Conservation (phyloP, 306 rosid genomes). For the Begonia fuchsioides region DNA sequence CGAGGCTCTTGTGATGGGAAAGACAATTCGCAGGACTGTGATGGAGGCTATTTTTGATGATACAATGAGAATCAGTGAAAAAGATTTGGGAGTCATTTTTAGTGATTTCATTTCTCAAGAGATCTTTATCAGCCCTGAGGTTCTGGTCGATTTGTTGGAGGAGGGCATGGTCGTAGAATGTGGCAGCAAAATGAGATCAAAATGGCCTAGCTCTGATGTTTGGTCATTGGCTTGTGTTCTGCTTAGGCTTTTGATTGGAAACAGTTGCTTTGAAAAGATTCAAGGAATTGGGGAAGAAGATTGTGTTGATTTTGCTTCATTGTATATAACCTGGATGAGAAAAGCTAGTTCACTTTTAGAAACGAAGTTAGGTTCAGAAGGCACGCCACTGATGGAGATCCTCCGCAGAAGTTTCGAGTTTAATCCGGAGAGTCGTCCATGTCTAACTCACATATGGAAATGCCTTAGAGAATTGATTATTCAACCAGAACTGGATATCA, state of each 20-base stretch:
- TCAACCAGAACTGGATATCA: slow-evolving; percentile 32
- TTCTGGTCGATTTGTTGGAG: slow-evolving; percentile 35
- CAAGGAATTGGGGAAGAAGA: slow-evolving; percentile 18
- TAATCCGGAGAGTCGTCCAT: slow-evolving; percentile 51
- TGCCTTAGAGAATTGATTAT: slow-evolving; percentile 43
- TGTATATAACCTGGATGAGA: slow-evolving; percentile 39
- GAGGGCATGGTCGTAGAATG: slow-evolving; percentile 19
- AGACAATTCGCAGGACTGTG: slow-evolving; percentile 19
- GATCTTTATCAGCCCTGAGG: slow-evolving; percentile 47
- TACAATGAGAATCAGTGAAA: slow-evolving; percentile 3
- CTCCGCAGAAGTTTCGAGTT: slow-evolving; percentile 45
- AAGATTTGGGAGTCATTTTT: slow-evolving; percentile 18
- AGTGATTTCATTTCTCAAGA: slow-evolving; percentile 19
- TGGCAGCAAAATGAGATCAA: slow-evolving; percentile 17
- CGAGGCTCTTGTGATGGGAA: slow-evolving; percentile 44
- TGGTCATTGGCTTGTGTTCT: slow-evolving; percentile 66
- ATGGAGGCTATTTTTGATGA: slow-evolving; percentile 15
- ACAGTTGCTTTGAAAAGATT: slow-evolving; percentile 20
- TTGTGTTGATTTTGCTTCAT: slow-evolving; percentile 18
- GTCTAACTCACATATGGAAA: slow-evolving; percentile 39
- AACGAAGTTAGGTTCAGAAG: slow-evolving; percentile 35
- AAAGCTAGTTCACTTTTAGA: slow-evolving; percentile 42
- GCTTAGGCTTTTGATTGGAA: slow-evolving; percentile 41
- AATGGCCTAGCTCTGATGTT: slow-evolving; percentile 49
- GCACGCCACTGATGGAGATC: slow-evolving; percentile 24